Base-by-base conservation (phyloP, 164 flowering plant genomes). In the Umbilicus rupestris region DNA sequence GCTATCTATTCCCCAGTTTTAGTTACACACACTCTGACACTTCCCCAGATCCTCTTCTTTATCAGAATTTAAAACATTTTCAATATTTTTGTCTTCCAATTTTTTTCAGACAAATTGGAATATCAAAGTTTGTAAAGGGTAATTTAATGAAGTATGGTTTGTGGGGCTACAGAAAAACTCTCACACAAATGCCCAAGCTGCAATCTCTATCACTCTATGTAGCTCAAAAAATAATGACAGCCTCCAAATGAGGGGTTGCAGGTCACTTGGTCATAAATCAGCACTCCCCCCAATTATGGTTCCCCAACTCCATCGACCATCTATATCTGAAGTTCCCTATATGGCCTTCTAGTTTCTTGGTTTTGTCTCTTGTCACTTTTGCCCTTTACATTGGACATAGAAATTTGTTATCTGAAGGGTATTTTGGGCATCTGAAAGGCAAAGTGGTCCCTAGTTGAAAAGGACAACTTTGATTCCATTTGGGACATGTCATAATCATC, bases 1-100 rank as follows among this genome's bases (percentile, higher is more conserved):
- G 60, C 60, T 26, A 55, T 28, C 60, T 29, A 28, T 55, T 55
- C 0, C 33, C 60, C 60, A 55, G 60, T 55, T 67, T n/a, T 49
- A 33, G 22, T 17, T 22, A 28, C 57, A 50, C 57, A 2, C 15
- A 47, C 57, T 50, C 47, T 15, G 47, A 15, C 19, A 49, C 7
- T 52, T 52, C 28, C 60, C 29, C 33, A 2, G 6, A 33, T 11
- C 5, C 20, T 50, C 20, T 50, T 50, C 1, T n/a, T 17, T 47
- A n/a, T n/a, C n/a, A n/a, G n/a, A 16, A 47, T 47, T 7, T 19
- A n/a, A n/a, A 6, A 12, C 47, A 4, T 2, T 47, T 52, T 12
- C 29, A 26, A 29, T 17, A 24, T n/a, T 28, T 26, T 14, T 55
- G 31, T 26, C 7, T 55, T n/a, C n/a, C n/a, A n/a, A n/a, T n/a